A percentile compares a stretch with the other conserved stretches of the same genome.
These are phyloP conservation scores for Erodium maritimum DNA, from an alignment of 345 rosid genomes.

Conservation along the genomic window DNA sequence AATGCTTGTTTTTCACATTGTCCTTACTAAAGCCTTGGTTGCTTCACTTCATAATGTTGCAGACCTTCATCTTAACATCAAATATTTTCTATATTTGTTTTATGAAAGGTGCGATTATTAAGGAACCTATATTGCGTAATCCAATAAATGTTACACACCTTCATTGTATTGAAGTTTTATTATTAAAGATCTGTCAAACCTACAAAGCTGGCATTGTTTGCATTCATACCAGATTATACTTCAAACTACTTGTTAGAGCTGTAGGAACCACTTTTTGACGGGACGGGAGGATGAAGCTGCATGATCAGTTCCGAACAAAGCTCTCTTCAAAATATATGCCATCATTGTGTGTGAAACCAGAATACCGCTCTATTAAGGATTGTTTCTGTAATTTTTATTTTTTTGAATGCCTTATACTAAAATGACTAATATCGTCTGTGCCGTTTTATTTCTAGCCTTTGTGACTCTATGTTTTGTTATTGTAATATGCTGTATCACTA, in stretches of 20 bases:
- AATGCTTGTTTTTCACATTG: not conserved
- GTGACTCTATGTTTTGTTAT: not conserved
- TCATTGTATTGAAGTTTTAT: no score
- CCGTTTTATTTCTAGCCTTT: not conserved
- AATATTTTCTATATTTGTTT: no score
- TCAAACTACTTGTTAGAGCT: no score
- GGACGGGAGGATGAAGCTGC: not conserved
- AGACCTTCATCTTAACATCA: not conserved
- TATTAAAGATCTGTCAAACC: no score
- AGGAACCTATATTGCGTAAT: not conserved
- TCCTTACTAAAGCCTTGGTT: not conserved
- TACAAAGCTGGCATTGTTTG: no score
- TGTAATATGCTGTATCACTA: not conserved
- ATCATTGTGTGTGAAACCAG: no score
- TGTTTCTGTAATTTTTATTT: not conserved
- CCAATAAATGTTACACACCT: not conserved
- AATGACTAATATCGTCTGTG: not conserved
- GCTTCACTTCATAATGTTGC: not conserved
- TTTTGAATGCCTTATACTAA: not conserved
- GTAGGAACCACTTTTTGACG: no score
- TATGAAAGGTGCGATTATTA: not conserved
- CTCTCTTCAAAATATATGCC: no score
- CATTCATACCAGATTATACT: no score
- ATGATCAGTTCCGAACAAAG: not conserved
- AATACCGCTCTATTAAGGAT: no score